These are phyloP conservation scores for Naganishia friedmannii DNA, from an alignment of 768 basidiomycete species.

Conservation along the genomic window DNA sequence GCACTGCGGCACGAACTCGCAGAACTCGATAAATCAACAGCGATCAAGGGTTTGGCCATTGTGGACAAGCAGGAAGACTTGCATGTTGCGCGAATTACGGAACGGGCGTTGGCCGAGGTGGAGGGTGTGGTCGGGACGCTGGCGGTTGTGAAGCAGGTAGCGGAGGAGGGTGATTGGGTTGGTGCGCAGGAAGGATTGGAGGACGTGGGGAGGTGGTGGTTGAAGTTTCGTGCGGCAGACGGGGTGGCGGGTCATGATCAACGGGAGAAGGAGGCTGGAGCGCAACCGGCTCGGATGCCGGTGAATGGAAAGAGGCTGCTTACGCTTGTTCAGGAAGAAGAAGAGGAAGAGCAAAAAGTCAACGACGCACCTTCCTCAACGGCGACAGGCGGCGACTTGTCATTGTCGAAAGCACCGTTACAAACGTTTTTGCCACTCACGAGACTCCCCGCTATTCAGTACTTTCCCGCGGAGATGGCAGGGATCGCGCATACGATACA, in stretches of 20 bases:
- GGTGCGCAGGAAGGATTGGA: conserved; percentile 64
- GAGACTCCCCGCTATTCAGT: conserved; percentile 32
- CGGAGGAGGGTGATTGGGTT: conserved; percentile 84
- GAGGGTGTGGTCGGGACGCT: conserved; percentile 53
- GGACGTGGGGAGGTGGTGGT: conserved; percentile 50
- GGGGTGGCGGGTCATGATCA: too few species aligned
- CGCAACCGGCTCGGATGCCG: neutral
- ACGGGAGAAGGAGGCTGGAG: neutral
- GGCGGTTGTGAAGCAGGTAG: conserved; percentile 65
- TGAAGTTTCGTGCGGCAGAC: neutral
- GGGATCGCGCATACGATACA: conserved; percentile 17
- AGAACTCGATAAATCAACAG: conserved; percentile 72
- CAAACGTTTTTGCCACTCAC: conserved; percentile 38
- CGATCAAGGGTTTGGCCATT: conserved; percentile 73
- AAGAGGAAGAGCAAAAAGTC: conserved; percentile 10
- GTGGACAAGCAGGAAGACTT: conserved; percentile 62
- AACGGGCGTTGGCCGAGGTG: conserved; percentile 57
- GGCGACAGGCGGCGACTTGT: neutral
- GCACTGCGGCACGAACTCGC: conserved; percentile 68
- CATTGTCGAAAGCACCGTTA: conserved; percentile 29
- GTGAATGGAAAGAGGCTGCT: neutral
- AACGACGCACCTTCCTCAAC: neutral
- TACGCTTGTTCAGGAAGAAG: conserved; percentile 6
- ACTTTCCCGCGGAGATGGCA: conserved; percentile 12
- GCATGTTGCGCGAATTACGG: conserved; percentile 57